Evolutionary conservation across 2,329 filamentous ascomycete species (phyloP).

Genomic region (Talaromyces marneffei): DNA sequence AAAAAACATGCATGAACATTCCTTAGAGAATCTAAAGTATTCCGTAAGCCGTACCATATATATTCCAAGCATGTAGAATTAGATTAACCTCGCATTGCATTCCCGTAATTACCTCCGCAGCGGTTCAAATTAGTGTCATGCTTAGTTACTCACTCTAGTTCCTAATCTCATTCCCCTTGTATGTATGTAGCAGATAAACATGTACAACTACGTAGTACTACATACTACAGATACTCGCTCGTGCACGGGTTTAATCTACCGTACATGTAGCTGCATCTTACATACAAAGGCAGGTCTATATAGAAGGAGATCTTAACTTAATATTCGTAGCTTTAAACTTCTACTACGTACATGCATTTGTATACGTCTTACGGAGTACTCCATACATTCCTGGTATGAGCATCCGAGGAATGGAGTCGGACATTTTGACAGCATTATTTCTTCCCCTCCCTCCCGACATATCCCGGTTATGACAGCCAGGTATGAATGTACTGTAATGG

Average conservation of each 20-base stretch:
- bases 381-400: neutral
- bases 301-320: neutral
- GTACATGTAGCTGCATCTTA: neutral
- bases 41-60: neutral
- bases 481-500: neutral
- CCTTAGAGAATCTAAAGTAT: neutral
- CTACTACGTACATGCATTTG: too few species aligned
- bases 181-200: neutral
- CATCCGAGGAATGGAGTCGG: neutral
- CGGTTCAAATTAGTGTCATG: neutral
- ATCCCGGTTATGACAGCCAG: neutral
- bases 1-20: neutral
- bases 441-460: neutral
- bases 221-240: neutral
- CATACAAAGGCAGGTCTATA: neutral
- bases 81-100: slow-evolving; percentile 22
- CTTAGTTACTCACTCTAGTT: neutral
- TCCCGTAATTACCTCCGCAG: slow-evolving; percentile 15
- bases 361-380: neutral
- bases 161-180: neutral
- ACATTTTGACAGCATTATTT: neutral
- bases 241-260: neutral
- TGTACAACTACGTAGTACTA: neutral
- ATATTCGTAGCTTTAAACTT: neutral
- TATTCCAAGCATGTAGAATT: slow-evolving; percentile 5